Evolutionary conservation across 1,284 basidiomycete genomes (phyloP), one percentile per base, ranked within the genome.

Genomic region (Flammula alnicola): DNA sequence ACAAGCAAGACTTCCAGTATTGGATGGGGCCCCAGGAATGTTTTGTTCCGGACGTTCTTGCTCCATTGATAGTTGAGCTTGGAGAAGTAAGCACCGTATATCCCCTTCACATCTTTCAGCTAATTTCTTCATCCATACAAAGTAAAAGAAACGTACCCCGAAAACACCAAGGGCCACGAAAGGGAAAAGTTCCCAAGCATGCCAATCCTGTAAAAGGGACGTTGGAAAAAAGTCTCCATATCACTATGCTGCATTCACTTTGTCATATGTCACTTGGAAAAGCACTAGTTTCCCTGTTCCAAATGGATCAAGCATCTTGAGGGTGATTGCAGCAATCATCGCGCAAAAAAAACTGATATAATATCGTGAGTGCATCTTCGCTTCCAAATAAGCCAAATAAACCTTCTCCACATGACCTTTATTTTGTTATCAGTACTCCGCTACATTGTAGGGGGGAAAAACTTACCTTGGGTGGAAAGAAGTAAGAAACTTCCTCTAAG

Each of bases 1-100:
- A 95, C 93, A 52, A 95, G 65, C 29, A 88, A 65, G 4, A 98
- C 95, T 69, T 99, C 96, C 2, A 83, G 61, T 37, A 97, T 75
- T 0, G 95, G 93, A 67, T 98, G 88, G 0, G 70, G 67, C 62
- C 82, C 86, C 19, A 97, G 64, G 84, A 91, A 93, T 0, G 88
- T 93, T 25, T 80, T 83, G 59, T 85, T 86, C 52, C 95, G 86
- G 40, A 98, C 80, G 59, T 91, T 69, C 49, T 84, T 83, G 55
- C 84, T 86, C 95, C 95, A 99, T 35, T 84, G 81, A 61, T 90
- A 86, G 71, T 98, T 98, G 49, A 95, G 74, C 62, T 92, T 93
- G 14, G 93, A 94, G 72, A 98, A 98, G 60, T 88, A 87, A 11
- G 94, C 96, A 5, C 96, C 96, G 63, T 96, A 98, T 12, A 98